These are phyloP conservation scores for Globisporangium solare DNA, from an alignment of 352 stramenopile genomes.

Conservation along the genomic window DNA sequence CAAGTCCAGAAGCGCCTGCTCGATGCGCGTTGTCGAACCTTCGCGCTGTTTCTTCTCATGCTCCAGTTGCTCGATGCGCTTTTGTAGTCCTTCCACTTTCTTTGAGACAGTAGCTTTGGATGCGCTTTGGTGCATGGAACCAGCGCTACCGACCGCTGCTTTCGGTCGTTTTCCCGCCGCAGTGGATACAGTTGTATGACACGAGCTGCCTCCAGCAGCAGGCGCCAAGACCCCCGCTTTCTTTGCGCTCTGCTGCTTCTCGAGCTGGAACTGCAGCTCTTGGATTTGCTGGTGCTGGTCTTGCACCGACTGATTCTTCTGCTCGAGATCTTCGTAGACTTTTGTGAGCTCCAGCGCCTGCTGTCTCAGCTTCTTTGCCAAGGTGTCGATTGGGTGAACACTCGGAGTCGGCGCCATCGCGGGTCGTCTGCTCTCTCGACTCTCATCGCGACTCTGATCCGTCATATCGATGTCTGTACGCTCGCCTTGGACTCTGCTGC, in stretches of 20 bases:
- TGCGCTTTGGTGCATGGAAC: neutral
- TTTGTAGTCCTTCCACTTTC: slow-evolving; percentile 25
- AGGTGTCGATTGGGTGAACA: slow-evolving; percentile 50
- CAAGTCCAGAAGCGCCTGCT: slow-evolving; percentile 32
- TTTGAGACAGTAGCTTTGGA: slow-evolving; percentile 12
- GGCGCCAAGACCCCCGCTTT: neutral
- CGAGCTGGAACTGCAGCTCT: slow-evolving; percentile 39
- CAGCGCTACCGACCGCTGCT: neutral
- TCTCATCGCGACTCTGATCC: neutral
- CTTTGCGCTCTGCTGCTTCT: slow-evolving; percentile 26
- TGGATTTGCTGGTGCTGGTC: slow-evolving; percentile 31
- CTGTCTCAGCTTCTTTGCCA: slow-evolving; percentile 70
- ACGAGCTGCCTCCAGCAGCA: neutral
- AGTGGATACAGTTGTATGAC: slow-evolving; percentile 1
- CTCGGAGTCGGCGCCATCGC: slow-evolving; percentile 10
- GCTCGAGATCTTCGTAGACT: slow-evolving; percentile 67
- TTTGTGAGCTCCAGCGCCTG: slow-evolving; percentile 66
- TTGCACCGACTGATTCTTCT: slow-evolving; percentile 41
- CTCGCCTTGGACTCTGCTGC: neutral
- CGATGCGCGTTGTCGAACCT: slow-evolving; percentile 28
- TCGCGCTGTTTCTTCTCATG: slow-evolving; percentile 36
- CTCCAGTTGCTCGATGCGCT: slow-evolving; percentile 38
- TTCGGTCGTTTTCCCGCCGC: neutral
- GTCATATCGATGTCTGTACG: neutral
- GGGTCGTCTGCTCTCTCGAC: neutral